These are phyloP conservation scores for Dactylellina leptospora DNA, from an alignment of 2,329 filamentous ascomycete genomes.

Conservation along the genomic window DNA sequence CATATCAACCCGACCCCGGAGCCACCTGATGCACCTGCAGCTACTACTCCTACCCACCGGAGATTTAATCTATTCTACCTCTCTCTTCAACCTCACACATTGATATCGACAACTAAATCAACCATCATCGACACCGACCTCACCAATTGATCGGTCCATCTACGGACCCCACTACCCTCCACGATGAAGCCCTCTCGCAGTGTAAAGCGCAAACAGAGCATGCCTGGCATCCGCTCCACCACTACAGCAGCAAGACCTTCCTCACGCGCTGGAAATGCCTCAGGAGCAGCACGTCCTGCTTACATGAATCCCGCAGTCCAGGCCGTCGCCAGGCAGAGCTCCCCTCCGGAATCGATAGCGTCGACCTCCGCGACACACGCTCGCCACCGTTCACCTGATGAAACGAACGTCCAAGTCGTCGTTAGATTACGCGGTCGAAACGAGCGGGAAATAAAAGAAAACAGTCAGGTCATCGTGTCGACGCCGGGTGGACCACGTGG, in stretches of 20 bases:
- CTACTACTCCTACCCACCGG: slow-evolving; percentile 13
- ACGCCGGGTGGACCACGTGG: slow-evolving; percentile 85
- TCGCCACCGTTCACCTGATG: slow-evolving; percentile 69
- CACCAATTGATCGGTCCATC: no score
- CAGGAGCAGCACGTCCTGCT: slow-evolving; percentile 39
- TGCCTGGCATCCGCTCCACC: slow-evolving; percentile 1
- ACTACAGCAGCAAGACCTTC: slow-evolving; percentile 3
- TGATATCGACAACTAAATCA: background rate
- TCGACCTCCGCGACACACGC: slow-evolving; percentile 64
- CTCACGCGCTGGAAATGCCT: slow-evolving; percentile 24
- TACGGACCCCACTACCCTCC: slow-evolving; percentile 19
- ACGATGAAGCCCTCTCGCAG: slow-evolving; percentile 38
- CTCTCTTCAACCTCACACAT: background rate
- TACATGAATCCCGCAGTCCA: slow-evolving; percentile 50
- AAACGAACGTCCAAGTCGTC: slow-evolving; percentile 98
- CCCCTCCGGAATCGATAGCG: slow-evolving; percentile 75
- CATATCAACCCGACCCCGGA: slow-evolving; percentile 18
- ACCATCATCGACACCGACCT: background rate
- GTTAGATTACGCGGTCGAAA: slow-evolving; percentile 93
- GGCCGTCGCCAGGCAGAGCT: slow-evolving; percentile 64
- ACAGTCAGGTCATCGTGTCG: slow-evolving; percentile 88
- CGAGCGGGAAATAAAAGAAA: slow-evolving; percentile 90
- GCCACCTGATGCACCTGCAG: slow-evolving; percentile 9
- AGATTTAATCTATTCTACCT: slow-evolving; percentile 16
- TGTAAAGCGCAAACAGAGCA: slow-evolving; percentile 31